Base-by-base conservation (phyloP, 495 filamentous ascomycete genomes). In the Bathelium albidoporum region DNA sequence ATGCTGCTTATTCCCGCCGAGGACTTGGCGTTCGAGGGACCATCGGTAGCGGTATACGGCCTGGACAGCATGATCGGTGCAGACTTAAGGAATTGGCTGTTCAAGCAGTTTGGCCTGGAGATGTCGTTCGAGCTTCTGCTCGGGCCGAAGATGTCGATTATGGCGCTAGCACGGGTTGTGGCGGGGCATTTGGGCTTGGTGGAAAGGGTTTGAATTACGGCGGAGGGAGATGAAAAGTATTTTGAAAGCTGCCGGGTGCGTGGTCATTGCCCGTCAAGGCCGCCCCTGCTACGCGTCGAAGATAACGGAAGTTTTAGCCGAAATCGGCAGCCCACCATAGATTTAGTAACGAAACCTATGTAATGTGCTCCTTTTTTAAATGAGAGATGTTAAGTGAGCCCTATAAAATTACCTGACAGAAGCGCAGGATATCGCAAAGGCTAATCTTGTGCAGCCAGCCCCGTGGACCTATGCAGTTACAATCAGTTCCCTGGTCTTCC, bases 31-130 rank as follows among this genome's bases (percentile, higher is more conserved):
- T 31, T 52, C 18, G 18, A 62, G 12, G 66, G 41, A 20, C 59
- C 53, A 29, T 68, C 73, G 0, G 64, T 81, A 31, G 73, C 71
- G 2, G 59, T 53, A 14, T 80, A 76, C 58, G 78, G 78, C 22
- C 36, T 81, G 18, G 78, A 82, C 63, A 76, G 72, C 65, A 76
- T 81, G 79, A 73, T 79, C 55, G 76, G 71, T 22, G 73, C 75
- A 0, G 80, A 82, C 69, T 61, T 82, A 58, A 62, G 78, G 22
- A 79, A 69, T 18, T 81, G 78, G 80, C 61, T 78, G 26, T 79
- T 77, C 68, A 76, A 78, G 71, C 72, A 76, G 63, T 73, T 71
- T 43, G 63, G 67, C 10, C 32, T 79, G 20, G 74, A 80, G 60
- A 68, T 78, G 32, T 66, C 73, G 1, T 78, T 79, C 66, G 69